A percentile compares a stretch with the other conserved stretches of the same genome.
Evolutionary conservation across 2,329 filamentous ascomycete genomes (phyloP).

Genomic region (Neoascochyta sp.): DNA sequence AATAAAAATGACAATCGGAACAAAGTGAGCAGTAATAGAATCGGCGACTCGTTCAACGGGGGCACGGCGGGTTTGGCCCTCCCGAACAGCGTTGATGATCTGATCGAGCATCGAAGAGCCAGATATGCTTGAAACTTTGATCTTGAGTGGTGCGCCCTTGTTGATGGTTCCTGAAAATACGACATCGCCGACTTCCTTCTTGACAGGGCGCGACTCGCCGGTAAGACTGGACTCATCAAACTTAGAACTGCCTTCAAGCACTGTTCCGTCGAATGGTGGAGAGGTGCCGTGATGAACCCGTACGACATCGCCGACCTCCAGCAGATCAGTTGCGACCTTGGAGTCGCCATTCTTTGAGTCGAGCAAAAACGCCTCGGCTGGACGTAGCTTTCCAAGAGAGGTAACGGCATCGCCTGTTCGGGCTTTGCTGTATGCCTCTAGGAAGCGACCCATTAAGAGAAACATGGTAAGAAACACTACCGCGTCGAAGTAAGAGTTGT

Average conservation of each 20-base stretch:
- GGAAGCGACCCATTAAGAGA: constrained; percentile 67
- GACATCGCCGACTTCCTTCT: constrained; percentile 59
- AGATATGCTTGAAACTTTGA: constrained; percentile 61
- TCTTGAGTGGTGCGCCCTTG: constrained; percentile 59
- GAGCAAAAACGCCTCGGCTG: constrained; percentile 70
- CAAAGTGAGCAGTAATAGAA: constrained; percentile 70
- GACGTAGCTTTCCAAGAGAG: constrained; percentile 71
- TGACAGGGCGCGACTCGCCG: constrained; percentile 66
- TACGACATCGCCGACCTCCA: constrained; percentile 57
- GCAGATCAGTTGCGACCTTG: constrained; percentile 60
- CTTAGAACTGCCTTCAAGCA: constrained; percentile 55
- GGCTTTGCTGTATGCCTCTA: constrained; percentile 88
- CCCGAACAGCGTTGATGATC: constrained; percentile 71
- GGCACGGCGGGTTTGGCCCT: constrained; percentile 71
- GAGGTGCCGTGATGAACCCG: constrained; percentile 74
- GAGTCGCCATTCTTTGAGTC: constrained; percentile 41
- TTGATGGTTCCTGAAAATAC: constrained; percentile 75
- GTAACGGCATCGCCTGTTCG: constrained; percentile 84
- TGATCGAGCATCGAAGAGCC: constrained; percentile 75
- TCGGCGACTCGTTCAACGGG: constrained; percentile 74
- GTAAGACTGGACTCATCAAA: constrained; percentile 93
- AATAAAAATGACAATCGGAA: constrained; percentile 66
- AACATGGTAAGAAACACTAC: constrained; percentile 91
- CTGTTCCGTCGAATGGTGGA: constrained; percentile 73
- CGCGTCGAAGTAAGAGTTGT: constrained; percentile 73